These are phyloP conservation scores for Phylloboletellus chloephorus DNA, from an alignment of 1,284 basidiomycete genomes.

Conservation along the genomic window DNA sequence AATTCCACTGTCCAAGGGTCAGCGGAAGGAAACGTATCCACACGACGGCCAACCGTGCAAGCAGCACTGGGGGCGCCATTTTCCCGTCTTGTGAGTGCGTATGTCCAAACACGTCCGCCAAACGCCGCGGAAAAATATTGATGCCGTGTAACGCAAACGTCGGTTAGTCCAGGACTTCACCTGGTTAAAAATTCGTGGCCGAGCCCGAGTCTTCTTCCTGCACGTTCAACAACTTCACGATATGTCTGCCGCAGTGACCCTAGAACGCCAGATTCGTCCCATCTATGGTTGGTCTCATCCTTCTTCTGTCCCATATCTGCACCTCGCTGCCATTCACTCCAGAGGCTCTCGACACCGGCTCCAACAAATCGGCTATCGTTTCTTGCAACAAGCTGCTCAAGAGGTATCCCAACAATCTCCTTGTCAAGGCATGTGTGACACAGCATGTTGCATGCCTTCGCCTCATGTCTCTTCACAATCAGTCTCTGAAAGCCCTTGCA, in stretches of 20 bases:
- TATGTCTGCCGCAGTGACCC: slow-evolving; percentile 43
- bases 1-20: slow-evolving; percentile 40
- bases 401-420: slow-evolving; percentile 65
- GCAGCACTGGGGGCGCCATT: slow-evolving; percentile 31
- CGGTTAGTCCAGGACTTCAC: slow-evolving; percentile 22
- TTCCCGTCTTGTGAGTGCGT: slow-evolving; percentile 2
- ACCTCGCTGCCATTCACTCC: slow-evolving; percentile 7
- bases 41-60: slow-evolving; percentile 46
- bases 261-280: slow-evolving; percentile 75
- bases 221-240: slow-evolving; percentile 4
- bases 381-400: slow-evolving; percentile 82
- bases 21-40: slow-evolving; percentile 7
- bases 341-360: slow-evolving; percentile 81
- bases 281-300: slow-evolving; percentile 57
- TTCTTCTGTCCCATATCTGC: not conserved
- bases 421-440: slow-evolving; percentile 56
- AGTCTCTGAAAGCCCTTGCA: slow-evolving; percentile 79
- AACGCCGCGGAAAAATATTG: slow-evolving; percentile 28
- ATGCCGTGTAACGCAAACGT: slow-evolving; percentile 28
- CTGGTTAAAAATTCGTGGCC: slow-evolving; percentile 26
- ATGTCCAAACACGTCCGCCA: slow-evolving; percentile 9
- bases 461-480: slow-evolving; percentile 2
- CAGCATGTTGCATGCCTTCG: not conserved
- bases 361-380: slow-evolving; percentile 79
- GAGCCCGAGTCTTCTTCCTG: not conserved